A percentile compares a stretch with the other conserved stretches of the same genome.
These are phyloP conservation scores for Fusarium metavorans DNA, from an alignment of 2,329 filamentous ascomycete species.

Conservation along the genomic window DNA sequence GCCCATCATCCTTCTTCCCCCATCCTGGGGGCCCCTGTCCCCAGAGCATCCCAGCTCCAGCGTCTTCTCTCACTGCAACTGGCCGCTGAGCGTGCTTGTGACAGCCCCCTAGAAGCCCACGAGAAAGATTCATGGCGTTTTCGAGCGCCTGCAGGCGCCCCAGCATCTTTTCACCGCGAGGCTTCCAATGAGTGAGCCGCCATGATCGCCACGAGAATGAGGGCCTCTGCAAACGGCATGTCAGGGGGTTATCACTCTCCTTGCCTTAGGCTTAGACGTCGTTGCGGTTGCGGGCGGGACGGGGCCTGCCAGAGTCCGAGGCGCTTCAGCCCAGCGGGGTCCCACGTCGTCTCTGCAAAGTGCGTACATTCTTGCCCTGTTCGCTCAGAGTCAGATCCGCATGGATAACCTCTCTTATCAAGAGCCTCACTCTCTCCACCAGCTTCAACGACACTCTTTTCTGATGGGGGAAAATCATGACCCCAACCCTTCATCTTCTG, in stretches of 20 bases:
- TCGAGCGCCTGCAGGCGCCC: background rate
- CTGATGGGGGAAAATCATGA: background rate
- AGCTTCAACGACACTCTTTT: background rate
- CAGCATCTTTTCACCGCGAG: background rate
- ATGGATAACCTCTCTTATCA: background rate
- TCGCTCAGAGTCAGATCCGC: background rate
- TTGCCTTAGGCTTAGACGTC: background rate
- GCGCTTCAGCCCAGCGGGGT: background rate
- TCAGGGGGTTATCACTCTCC: background rate
- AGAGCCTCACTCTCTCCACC: background rate
- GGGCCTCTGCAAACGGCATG: background rate
- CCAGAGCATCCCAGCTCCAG: constrained; percentile 7
- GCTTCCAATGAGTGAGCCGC: background rate
- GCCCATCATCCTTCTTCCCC: background rate
- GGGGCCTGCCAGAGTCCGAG: background rate
- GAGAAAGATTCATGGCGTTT: constrained; percentile 1
- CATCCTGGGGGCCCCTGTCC: background rate
- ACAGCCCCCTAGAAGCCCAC: constrained; percentile 1
- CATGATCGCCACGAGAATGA: background rate
- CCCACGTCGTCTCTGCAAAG: constrained; percentile 1
- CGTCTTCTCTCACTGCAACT: constrained; percentile 8
- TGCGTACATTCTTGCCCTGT: constrained; percentile 7
- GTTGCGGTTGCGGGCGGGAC: background rate
- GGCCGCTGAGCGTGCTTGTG: background rate
- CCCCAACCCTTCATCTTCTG: background rate